Evolutionary conservation across 2,329 filamentous ascomycete species (phyloP), one percentile per base, ranked within the genome.

Genomic region (Aspergillus carbonarius): DNA sequence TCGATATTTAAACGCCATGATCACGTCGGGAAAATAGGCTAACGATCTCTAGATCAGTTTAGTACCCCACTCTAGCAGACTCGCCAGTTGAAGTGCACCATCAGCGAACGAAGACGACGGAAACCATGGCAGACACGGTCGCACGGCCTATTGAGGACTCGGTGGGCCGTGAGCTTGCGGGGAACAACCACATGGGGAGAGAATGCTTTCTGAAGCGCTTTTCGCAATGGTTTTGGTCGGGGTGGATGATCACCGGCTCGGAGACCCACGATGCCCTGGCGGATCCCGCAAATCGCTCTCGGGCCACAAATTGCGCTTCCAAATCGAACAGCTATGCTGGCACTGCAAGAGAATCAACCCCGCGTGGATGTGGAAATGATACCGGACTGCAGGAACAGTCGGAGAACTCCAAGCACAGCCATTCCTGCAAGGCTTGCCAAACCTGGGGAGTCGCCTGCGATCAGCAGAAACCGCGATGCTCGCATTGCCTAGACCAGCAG

Each of bases 401-500:
- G 17, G 40, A 46, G 9, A 39, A 40, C 9, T n/a, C 23, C 23
- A 35, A 37, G 9, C 49, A 50, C 12, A 17, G 17, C 10, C 47
- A 59, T 8, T 59, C 66, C 6, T 68, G 71, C 59, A 71, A 68
- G 46, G 66, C 66, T 1, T 74, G 71, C 63, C 66, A 70, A n/a
- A 62, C 69, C 8, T 64, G 65, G 60, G 61, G 63, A 3, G 66
- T 68, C 6, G 47, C 54, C 8, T 74, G 72, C 60, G 71, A 73
- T 52, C 68, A 65, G 23, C 60, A 64, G 6, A 61, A 53, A 54
- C 72, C 72, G 15, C 70, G 68, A 40, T 74, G 72, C 34, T 61
- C 67, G 10, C 68, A 73, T 55, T 74, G 72, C 57, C 61, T 66
- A 34, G 63, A 72, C 20, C 63, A 74, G 54, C 72, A 74, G 54